Evolutionary conservation across 495 filamentous ascomycete genomes (phyloP), one percentile per base, ranked within the genome.

Genomic region (Trichocladium uniseriatum): DNA sequence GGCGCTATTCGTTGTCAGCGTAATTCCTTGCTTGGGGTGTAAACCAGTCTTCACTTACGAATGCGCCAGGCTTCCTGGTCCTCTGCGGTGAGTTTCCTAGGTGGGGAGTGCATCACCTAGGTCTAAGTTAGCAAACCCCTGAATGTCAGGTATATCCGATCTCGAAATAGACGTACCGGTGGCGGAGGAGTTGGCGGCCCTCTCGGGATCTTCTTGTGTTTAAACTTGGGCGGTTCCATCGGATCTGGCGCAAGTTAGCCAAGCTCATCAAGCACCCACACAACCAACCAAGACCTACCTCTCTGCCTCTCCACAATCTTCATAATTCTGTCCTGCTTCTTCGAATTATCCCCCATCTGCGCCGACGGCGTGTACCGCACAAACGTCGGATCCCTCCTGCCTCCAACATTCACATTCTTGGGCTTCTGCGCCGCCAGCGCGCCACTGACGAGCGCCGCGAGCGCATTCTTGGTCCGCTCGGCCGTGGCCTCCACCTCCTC

Each of bases 31-130:
- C 11, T 14, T 34, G 2, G 13, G 15, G 3, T n/a, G 21, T 22
- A 18, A 34, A 24, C 1, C 3, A 11, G 10, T 24, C 0, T n/a
- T 0, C 0, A 50, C 59, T 49, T 45, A 62, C 57, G 63, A 27
- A 98, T 94, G 52, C 82, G 87, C 92, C 92, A 98, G 13, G 84
- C 86, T 66, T 96, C 92, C 68, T 97, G 94, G 57, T 99, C 92
- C 63, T 91, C 91, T 10, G 92, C 92, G 0, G 94, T 97, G 20
- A 98, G 77, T 65, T 97, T 97, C 51, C 92, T 73, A 2, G 92
- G 90, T 16, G 92, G 92, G 4, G 88, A 95, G 58, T 95, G 94
- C 81, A 99, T 87, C 36, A 99, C 54, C 53, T 56, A 29, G 15
- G 4, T 6, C 29, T 19, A 13, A n/a, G 19, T 54, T 42, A 54